These are phyloP conservation scores for Amanita subjunquillea DNA, from an alignment of 768 basidiomycete genomes.

Conservation along the genomic window DNA sequence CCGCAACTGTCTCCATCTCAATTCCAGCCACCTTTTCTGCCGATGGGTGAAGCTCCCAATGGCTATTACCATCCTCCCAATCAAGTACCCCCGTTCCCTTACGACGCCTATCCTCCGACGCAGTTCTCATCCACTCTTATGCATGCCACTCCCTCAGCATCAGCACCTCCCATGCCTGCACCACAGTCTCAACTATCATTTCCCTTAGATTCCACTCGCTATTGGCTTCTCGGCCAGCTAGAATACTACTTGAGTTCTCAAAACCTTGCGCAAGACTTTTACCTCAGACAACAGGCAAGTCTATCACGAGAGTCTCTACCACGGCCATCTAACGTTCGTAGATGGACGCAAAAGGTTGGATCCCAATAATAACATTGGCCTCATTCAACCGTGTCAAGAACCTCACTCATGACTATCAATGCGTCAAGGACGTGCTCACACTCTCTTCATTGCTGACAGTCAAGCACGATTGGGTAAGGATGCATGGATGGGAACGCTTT, in stretches of 20 bases:
- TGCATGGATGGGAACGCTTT: conserved; percentile 55
- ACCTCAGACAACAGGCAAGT: conserved; percentile 66
- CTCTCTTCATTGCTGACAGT: conserved; percentile 68
- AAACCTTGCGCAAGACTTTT: conserved; percentile 84
- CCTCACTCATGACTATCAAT: conserved; percentile 45
- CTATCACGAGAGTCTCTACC: conserved; percentile 3
- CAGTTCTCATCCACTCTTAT: conserved; percentile 13
- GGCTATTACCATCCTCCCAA: conserved; percentile 7
- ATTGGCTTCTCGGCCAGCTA: conserved; percentile 68
- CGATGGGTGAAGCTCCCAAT: conserved; percentile 11
- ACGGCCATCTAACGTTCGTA: conserved; percentile 18
- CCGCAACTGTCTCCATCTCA: conserved; percentile 20
- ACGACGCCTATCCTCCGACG: conserved; percentile 11
- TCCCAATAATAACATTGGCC: conserved; percentile 69
- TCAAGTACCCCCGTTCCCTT: conserved; percentile 8
- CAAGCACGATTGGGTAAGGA: conserved; percentile 54
- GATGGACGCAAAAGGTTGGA: conserved; percentile 91
- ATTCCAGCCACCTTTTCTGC: conserved; percentile 15
- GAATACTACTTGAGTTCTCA: conserved; percentile 91
- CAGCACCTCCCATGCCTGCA: conserved; percentile 29
- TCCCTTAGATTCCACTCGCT: conserved; percentile 56
- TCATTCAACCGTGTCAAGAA: conserved; percentile 79
- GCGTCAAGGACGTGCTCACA: conserved; percentile 62
- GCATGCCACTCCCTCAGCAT: conserved; percentile 15
- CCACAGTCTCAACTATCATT: conserved; percentile 37